These are phyloP conservation scores for Pneumocystis sp. DNA, from an alignment of 1,139 yeast genomes.

Conservation along the genomic window DNA sequence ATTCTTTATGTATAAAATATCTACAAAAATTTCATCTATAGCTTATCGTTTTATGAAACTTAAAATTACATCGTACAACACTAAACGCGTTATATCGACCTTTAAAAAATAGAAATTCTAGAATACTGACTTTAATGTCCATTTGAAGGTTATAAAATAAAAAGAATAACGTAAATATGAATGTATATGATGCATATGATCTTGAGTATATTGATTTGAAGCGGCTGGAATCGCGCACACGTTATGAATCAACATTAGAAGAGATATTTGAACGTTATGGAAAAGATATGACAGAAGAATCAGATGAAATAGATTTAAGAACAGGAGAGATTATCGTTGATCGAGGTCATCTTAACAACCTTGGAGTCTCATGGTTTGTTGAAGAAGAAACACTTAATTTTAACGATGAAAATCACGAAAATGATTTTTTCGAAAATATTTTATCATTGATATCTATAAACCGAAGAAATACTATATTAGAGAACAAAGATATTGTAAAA, in stretches of 20 bases:
- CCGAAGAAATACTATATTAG: background rate
- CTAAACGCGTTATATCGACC: background rate
- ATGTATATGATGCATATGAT: background rate
- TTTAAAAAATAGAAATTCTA: background rate
- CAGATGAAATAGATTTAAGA: constrained; percentile 8
- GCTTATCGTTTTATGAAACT: background rate
- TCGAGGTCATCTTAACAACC: constrained; percentile 4
- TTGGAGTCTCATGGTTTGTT: background rate
- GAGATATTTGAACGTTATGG: constrained; percentile 14
- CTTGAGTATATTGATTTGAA: constrained; percentile 22
- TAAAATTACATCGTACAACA: background rate
- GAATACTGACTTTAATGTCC: background rate
- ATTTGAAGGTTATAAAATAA: background rate
- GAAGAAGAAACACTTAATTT: background rate
- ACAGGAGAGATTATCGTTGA: constrained; percentile 10
- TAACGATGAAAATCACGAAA: background rate
- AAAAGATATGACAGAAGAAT: constrained; percentile 8
- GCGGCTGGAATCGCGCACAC: constrained; percentile 1
- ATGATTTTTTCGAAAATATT: background rate
- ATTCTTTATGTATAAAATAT: background rate
- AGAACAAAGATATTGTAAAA: background rate
- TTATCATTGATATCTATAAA: background rate
- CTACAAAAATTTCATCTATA: background rate
- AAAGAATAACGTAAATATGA: background rate
- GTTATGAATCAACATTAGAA: constrained; percentile 8